These are phyloP conservation scores for Pseudocercospora cruenta DNA, from an alignment of 2,329 filamentous ascomycete species.

Conservation along the genomic window DNA sequence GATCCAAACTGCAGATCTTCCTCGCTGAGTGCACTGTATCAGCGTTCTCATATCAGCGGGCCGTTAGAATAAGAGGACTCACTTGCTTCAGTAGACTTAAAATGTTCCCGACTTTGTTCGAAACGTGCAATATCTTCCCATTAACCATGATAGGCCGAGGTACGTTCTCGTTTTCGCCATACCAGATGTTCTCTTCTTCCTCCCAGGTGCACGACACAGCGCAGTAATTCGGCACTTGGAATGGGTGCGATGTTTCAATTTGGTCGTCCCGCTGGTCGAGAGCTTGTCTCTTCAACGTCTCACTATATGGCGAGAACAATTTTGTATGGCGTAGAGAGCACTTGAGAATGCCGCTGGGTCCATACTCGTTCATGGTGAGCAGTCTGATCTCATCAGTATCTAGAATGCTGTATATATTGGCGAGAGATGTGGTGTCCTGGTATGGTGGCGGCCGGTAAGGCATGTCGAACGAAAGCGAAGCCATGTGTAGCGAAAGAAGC, in stretches of 20 bases:
- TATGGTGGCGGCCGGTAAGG: too few relatives aligned
- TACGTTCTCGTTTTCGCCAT: neutral
- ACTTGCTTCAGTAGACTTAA: neutral
- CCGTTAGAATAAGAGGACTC: neutral
- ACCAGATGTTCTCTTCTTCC: neutral
- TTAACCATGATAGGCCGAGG: neutral
- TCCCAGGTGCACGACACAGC: slow-evolving; percentile 3
- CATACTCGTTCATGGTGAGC: neutral
- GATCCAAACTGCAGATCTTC: slow-evolving; percentile 7
- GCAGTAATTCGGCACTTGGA: too few relatives aligned
- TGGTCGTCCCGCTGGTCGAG: too few relatives aligned
- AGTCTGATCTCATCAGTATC: neutral
- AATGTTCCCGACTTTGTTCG: slow-evolving; percentile 4
- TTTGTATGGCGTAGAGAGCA: neutral
- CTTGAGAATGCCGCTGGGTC: neutral
- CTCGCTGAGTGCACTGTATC: neutral
- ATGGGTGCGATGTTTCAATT: too few relatives aligned
- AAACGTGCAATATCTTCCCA: neutral
- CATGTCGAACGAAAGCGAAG: too few relatives aligned
- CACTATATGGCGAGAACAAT: neutral
- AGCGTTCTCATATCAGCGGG: neutral
- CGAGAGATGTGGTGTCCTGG: neutral
- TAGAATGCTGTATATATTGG: neutral
- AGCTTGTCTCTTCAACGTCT: neutral
- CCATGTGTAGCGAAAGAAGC: too few relatives aligned